These are phyloP conservation scores for Fusarium floridanum DNA, from an alignment of 2,329 filamentous ascomycete species.

Conservation along the genomic window DNA sequence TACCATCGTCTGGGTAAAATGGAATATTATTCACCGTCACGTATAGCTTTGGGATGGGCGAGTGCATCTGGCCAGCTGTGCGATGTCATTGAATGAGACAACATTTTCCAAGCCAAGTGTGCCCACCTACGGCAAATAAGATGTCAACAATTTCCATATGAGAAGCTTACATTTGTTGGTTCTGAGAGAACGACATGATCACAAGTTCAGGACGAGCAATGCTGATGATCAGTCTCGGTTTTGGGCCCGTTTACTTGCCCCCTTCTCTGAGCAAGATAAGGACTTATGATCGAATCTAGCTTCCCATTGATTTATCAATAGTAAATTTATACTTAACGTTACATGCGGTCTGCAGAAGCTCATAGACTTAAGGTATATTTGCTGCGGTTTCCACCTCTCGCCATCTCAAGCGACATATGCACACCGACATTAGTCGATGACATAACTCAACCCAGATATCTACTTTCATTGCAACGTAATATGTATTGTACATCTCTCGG, in stretches of 20 bases:
- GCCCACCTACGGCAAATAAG: neutral
- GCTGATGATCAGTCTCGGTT: neutral
- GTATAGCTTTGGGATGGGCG: neutral
- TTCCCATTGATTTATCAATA: neutral
- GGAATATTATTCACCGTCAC: neutral
- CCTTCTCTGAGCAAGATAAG: constrained; percentile 21
- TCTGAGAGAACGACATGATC: constrained; percentile 33
- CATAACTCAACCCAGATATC: constrained; percentile 16
- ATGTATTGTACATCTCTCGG: neutral
- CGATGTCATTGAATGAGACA: neutral
- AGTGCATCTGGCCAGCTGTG: neutral
- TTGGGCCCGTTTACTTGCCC: constrained; percentile 9
- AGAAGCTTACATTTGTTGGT: constrained; percentile 24
- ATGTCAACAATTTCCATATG: accelerated
- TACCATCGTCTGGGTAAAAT: neutral
- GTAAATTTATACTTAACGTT: no score
- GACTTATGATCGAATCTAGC: neutral
- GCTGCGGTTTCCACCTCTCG: neutral
- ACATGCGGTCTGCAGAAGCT: no score
- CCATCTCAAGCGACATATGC: neutral
- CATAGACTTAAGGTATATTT: neutral
- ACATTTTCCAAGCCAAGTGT: neutral
- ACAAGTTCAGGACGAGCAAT: neutral
- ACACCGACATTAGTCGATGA: neutral
- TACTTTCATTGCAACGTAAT: neutral